phyloP scores from a whole-genome alignment of 441 rosid genomes.

The Euphorbia corollata region DNA sequence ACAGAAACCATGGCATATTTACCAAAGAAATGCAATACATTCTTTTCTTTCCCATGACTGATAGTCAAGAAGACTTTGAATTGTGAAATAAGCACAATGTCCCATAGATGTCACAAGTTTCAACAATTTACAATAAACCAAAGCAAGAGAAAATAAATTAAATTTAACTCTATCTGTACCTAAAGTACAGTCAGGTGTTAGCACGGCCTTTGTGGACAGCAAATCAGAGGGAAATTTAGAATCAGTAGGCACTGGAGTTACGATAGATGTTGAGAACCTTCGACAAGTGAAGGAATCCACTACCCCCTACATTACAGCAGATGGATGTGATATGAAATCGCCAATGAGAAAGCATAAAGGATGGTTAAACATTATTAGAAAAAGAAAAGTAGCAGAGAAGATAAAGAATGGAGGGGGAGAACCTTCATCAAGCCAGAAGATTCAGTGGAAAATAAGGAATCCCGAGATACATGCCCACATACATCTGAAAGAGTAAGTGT shows the following conservation, averaged over 20 bases:
- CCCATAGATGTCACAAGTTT: neutral
- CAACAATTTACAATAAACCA: neutral
- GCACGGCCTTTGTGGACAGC: constrained; percentile 33
- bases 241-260: constrained; percentile 49
- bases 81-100: neutral
- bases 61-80: neutral
- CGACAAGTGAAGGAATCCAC: constrained; percentile 31
- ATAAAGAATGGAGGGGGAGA: neutral
- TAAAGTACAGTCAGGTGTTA: constrained; percentile 43
- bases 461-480: constrained; percentile 8
- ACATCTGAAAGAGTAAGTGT: constrained; percentile 13
- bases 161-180: constrained; percentile 25
- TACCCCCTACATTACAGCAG: constrained; percentile 35
- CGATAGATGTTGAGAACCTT: constrained; percentile 40
- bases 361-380: neutral
- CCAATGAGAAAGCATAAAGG: neutral
- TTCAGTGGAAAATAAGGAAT: constrained; percentile 18
- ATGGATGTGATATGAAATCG: neutral
- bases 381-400: neutral
- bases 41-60: neutral
- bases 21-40: neutral
- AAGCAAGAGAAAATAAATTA: neutral
- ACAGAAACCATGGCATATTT: neutral
- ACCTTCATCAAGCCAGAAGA: constrained; percentile 30
- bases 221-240: constrained; percentile 56